These are phyloP conservation scores for Sporisorium iseilematis-ciliati DNA, from an alignment of 1,284 basidiomycete genomes.

Conservation along the genomic window DNA sequence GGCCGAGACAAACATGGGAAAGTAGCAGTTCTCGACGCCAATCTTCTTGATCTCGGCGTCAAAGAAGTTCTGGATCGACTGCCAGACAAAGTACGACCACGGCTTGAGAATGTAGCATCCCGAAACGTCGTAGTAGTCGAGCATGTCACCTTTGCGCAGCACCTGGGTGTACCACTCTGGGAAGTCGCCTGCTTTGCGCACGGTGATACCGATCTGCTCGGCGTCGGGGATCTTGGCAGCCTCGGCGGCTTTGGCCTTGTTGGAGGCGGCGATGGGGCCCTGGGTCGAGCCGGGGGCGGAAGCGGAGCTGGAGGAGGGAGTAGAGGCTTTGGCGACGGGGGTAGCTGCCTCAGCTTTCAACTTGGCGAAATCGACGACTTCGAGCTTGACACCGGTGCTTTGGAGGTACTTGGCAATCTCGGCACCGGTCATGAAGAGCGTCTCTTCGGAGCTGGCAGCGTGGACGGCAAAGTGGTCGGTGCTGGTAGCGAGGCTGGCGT, in stretches of 20 bases:
- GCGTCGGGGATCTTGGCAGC: constrained; percentile 66
- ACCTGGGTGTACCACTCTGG: constrained; percentile 76
- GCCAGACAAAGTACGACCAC: constrained; percentile 97
- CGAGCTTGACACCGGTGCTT: constrained; percentile 61
- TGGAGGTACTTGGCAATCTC: constrained; percentile 62
- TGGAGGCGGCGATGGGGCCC: constrained; percentile 41
- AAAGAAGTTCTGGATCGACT: constrained; percentile 80
- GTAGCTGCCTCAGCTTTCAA: constrained; percentile 53
- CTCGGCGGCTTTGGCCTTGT: constrained; percentile 47
- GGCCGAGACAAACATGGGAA: constrained; percentile 97
- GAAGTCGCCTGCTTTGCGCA: constrained; percentile 68
- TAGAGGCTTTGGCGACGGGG: constrained; percentile 41
- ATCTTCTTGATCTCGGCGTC: constrained; percentile 84
- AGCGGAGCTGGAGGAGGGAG: constrained; percentile 38
- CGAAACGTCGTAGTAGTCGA: constrained; percentile 98
- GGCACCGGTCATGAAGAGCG: constrained; percentile 63
- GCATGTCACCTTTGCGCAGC: constrained; percentile 97
- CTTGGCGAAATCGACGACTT: constrained; percentile 59
- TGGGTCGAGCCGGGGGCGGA: constrained; percentile 46
- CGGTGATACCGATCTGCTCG: constrained; percentile 68
- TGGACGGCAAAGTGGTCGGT: constrained; percentile 60
- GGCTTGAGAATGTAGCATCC: constrained; percentile 99
- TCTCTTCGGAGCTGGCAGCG: constrained; percentile 62
- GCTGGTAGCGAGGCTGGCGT: constrained; percentile 56
- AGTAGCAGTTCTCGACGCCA: constrained; percentile 97